Conservation (phyloP, 352 stramenopile species). For the Peronospora belbahrii region DNA sequence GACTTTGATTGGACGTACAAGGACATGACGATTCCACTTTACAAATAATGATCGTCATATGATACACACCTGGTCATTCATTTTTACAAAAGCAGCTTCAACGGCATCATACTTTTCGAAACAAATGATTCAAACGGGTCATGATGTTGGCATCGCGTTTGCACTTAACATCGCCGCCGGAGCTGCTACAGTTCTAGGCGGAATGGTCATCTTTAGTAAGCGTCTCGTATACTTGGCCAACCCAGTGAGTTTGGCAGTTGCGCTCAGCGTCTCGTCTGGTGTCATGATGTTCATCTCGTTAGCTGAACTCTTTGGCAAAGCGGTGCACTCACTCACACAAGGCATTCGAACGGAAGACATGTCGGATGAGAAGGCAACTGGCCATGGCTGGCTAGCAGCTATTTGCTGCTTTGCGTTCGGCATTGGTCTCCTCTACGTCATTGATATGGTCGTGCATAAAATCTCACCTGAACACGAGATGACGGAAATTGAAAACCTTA, state of each 20-base stretch:
- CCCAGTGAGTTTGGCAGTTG: constrained; percentile 71
- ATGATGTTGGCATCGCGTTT: constrained; percentile 33
- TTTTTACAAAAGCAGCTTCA: constrained; percentile 5
- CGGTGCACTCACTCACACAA: constrained; percentile 26
- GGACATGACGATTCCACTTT: too few species aligned
- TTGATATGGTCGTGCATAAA: constrained; percentile 40
- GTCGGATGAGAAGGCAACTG: constrained; percentile 22
- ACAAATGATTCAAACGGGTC: constrained; percentile 33
- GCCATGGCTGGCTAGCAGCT: constrained; percentile 66
- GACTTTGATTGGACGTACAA: too few species aligned
- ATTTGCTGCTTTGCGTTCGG: constrained; percentile 84
- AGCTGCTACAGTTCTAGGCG: constrained; percentile 46
- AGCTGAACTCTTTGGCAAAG: constrained; percentile 47
- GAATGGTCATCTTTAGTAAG: constrained; percentile 45
- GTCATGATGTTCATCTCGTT: constrained; percentile 82
- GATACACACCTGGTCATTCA: too few species aligned
- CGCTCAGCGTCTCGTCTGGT: constrained; percentile 54
- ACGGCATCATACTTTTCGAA: background rate
- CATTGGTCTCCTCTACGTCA: constrained; percentile 48
- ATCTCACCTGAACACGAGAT: constrained; percentile 24
- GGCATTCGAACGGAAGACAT: constrained; percentile 30
- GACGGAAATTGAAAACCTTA: constrained; percentile 29
- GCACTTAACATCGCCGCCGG: constrained; percentile 43
- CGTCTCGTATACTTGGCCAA: constrained; percentile 43
- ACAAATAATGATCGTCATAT: too few species aligned